Conservation (phyloP, 352 stramenopile genomes). For the Pythium sukuiense region DNA sequence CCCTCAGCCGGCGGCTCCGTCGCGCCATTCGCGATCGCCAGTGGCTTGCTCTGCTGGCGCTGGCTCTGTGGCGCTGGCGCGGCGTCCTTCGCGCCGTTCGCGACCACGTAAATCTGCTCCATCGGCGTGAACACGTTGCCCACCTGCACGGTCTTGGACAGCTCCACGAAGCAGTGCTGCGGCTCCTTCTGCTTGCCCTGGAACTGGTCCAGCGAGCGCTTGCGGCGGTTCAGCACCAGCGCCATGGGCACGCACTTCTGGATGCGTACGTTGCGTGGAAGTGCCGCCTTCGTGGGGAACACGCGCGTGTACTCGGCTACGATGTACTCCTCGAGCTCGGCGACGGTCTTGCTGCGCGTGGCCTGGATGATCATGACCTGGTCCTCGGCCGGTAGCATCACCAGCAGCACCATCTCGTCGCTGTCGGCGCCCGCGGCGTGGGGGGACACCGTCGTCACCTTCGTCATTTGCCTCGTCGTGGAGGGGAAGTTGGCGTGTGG, state of each 20-base stretch:
- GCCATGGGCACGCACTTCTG: slow-evolving; percentile 68
- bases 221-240: slow-evolving; percentile 51
- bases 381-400: slow-evolving; percentile 65
- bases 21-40: neutral
- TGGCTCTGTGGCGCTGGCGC: neutral
- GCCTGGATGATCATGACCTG: slow-evolving; percentile 70
- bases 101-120: slow-evolving; percentile 77
- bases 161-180: slow-evolving; percentile 60
- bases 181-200: slow-evolving; percentile 14
- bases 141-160: slow-evolving; percentile 77
- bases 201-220: slow-evolving; percentile 28
- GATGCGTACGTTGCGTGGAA: slow-evolving; percentile 57
- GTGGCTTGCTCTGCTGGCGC: slow-evolving; percentile 18
- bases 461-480: neutral
- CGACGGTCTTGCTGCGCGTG: slow-evolving; percentile 42
- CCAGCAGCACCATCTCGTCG: slow-evolving; percentile 68
- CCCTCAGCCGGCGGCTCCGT: neutral
- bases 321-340: slow-evolving; percentile 63
- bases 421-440: neutral
- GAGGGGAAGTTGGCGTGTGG: neutral
- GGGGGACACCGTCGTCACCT: neutral
- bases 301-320: slow-evolving; percentile 61
- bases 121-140: slow-evolving; percentile 77
- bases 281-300: slow-evolving; percentile 48
- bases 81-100: slow-evolving; percentile 28